Percentiles rank a stretch among this genome's conserved stretches.
phyloP scores from a whole-genome alignment of 2,329 filamentous ascomycete genomes.

The Sporothrix schenckii region DNA sequence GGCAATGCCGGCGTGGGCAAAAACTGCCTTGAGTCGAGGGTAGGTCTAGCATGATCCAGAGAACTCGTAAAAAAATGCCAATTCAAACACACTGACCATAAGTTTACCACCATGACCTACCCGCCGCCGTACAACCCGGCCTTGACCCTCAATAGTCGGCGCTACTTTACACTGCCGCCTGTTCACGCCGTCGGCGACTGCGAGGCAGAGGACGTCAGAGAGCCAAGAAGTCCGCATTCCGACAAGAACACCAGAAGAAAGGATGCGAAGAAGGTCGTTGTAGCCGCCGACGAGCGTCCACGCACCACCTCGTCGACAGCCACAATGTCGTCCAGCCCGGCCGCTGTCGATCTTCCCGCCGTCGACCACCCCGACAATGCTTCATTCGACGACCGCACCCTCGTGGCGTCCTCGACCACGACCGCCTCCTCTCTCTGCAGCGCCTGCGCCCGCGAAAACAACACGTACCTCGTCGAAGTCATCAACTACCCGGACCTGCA shows the following conservation, averaged over 20 bases:
- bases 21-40: conserved; percentile 41
- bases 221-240: neutral
- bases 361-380: neutral
- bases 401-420: conserved; percentile 20
- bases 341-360: neutral
- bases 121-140: conserved; percentile 41
- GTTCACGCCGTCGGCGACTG: conserved; percentile 25
- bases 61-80: too few relatives aligned
- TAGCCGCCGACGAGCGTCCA: neutral
- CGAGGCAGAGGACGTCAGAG: neutral
- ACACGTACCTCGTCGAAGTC: conserved; percentile 40
- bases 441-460: conserved; percentile 34
- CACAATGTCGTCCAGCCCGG: neutral
- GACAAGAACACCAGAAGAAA: neutral
- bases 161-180: conserved; percentile 38
- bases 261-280: neutral
- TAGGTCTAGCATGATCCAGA: conserved; percentile 27
- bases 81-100: neutral
- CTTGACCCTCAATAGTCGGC: conserved; percentile 40
- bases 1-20: conserved; percentile 41
- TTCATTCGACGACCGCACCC: conserved; percentile 30
- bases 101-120: conserved; percentile 41
- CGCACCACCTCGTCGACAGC: neutral
- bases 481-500: conserved; percentile 41
- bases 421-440: conserved; percentile 1